These are phyloP conservation scores for Dipteronia sinensis DNA, from an alignment of 345 rosid species.

Conservation along the genomic window DNA sequence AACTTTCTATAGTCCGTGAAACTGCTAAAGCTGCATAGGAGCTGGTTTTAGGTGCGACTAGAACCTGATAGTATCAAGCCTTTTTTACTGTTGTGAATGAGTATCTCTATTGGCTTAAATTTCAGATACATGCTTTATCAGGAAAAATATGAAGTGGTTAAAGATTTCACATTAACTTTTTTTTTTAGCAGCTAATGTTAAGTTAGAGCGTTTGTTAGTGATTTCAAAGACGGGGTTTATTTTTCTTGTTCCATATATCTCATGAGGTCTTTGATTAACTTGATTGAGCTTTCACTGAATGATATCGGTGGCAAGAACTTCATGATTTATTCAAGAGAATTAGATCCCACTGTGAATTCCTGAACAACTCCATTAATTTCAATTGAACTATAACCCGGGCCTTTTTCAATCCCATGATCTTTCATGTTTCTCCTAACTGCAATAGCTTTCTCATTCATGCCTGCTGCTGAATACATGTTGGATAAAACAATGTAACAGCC, in stretches of 20 bases:
- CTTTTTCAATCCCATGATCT: not conserved
- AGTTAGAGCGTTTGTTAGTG: not conserved
- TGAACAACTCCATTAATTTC: not conserved
- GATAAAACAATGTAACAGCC: not conserved
- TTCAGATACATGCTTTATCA: not conserved
- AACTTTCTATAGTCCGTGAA: conserved; percentile 71
- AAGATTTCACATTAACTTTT: not conserved
- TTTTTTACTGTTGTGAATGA: not conserved
- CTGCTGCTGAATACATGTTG: not conserved
- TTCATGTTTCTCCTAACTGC: not conserved
- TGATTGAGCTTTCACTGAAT: too few species aligned
- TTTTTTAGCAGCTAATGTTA: not conserved
- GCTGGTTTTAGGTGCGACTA: not conserved
- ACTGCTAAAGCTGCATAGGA: conserved; percentile 73
- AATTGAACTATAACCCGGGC: not conserved
- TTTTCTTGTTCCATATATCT: too few species aligned
- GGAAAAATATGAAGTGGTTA: not conserved
- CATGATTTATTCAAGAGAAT: not conserved
- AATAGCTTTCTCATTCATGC: not conserved
- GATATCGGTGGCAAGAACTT: too few species aligned
- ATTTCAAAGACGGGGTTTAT: too few species aligned
- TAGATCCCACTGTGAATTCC: not conserved
- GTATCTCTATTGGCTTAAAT: not conserved
- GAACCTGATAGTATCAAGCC: not conserved
- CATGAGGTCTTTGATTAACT: too few species aligned